Conservation (phyloP, 2,329 filamentous ascomycete genomes). For the Sordariomycetes sp. region DNA sequence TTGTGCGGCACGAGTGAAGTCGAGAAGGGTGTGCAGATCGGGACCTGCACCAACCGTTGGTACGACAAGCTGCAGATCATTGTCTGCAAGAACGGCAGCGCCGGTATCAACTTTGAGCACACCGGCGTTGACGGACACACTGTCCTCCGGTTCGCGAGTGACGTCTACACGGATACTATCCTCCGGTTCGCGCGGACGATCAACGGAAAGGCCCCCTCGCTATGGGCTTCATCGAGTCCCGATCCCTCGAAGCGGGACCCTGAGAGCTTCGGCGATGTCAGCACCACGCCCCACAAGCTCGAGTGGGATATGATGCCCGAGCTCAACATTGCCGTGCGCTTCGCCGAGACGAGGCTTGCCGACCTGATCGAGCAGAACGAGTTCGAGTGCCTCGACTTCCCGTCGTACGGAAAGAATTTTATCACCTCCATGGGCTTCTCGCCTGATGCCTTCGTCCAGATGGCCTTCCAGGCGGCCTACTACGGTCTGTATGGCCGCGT, state of each 20-base stretch:
- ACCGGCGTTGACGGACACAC: constrained; percentile 97
- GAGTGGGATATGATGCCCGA: constrained; percentile 98
- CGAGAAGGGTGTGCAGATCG: constrained; percentile 87
- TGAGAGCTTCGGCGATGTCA: constrained; percentile 84
- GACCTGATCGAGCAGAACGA: constrained; percentile 96
- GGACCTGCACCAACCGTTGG: constrained; percentile 96
- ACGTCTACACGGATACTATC: constrained; percentile 96
- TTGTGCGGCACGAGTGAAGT: constrained; percentile 90
- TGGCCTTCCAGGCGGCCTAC: constrained; percentile 98
- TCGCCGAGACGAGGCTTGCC: constrained; percentile 87
- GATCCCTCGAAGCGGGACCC: constrained; percentile 90
- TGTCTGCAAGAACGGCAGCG: constrained; percentile 96
- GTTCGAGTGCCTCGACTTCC: constrained; percentile 84
- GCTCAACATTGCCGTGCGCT: constrained; percentile 80
- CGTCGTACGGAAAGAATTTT: constrained; percentile 88
- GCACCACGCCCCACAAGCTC: constrained; percentile 86
- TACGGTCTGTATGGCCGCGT: constrained; percentile 91
- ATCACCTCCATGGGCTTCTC: constrained; percentile 97
- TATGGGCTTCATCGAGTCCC: constrained; percentile 86
- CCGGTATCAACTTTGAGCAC: constrained; percentile 98
- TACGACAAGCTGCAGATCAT: constrained; percentile 99
- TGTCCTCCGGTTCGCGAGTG: constrained; percentile 88
- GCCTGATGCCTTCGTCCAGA: constrained; percentile 94
- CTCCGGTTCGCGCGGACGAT: constrained; percentile 90
- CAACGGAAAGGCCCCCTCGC: constrained; percentile 81